Percentiles rank a stretch among this genome's conserved stretches.
Conservation (phyloP, 2,329 filamentous ascomycete species). For the Cytospora leucostoma region DNA sequence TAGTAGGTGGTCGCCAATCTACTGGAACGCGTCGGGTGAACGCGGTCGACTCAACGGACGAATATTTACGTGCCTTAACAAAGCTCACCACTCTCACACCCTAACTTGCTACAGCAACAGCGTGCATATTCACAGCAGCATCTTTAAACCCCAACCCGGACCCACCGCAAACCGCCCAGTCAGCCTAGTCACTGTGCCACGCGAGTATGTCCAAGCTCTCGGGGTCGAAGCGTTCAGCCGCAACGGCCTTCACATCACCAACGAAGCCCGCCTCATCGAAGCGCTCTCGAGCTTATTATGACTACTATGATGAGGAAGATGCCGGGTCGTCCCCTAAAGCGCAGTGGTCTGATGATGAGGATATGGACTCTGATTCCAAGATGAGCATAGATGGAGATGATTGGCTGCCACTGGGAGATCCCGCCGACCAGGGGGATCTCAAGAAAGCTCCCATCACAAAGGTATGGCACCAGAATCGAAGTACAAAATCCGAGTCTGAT, state of each 20-base stretch:
- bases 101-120: background rate
- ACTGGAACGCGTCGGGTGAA: background rate
- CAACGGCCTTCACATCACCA: slow-evolving; percentile 22
- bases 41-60: background rate
- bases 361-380: slow-evolving; percentile 9
- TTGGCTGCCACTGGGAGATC: background rate
- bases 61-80: background rate
- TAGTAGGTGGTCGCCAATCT: background rate
- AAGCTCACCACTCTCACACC: background rate
- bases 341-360: slow-evolving; percentile 7
- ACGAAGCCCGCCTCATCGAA: slow-evolving; percentile 22
- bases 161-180: background rate
- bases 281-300: slow-evolving; percentile 22
- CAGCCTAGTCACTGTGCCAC: background rate
- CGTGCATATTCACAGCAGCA: background rate
- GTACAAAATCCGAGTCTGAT: background rate
- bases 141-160: background rate
- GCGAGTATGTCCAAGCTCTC: slow-evolving; percentile 4
- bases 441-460: background rate
- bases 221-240: slow-evolving; percentile 21
- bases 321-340: slow-evolving; percentile 3
- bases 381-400: slow-evolving; percentile 20
- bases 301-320: slow-evolving; percentile 24
- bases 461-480: background rate
- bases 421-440: background rate